These are phyloP conservation scores for Graphilbum fragrans DNA, from an alignment of 2,329 filamentous ascomycete species.

Conservation along the genomic window DNA sequence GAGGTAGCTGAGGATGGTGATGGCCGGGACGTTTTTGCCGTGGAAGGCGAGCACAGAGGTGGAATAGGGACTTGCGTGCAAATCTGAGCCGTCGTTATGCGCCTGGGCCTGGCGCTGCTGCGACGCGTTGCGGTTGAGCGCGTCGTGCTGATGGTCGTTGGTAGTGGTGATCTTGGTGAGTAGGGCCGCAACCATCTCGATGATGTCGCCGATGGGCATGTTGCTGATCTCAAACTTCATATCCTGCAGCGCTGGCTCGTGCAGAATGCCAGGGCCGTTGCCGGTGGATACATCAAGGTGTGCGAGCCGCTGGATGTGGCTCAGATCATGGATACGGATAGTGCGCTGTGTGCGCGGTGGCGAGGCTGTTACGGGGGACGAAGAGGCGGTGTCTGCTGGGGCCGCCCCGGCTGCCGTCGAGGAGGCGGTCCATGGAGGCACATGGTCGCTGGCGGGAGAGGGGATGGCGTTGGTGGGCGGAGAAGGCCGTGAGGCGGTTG, in stretches of 20 bases:
- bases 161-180: constrained; percentile 95
- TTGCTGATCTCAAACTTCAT: constrained; percentile 86
- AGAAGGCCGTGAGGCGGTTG: constrained; percentile 2
- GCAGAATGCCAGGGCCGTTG: constrained; percentile 34
- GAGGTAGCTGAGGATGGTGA: constrained; percentile 91
- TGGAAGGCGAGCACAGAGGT: constrained; percentile 83
- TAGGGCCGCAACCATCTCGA: constrained; percentile 96
- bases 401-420: constrained; percentile 2
- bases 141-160: constrained; percentile 89
- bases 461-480: constrained; percentile 16
- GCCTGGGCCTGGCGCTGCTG: constrained; percentile 40
- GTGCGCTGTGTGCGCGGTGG: constrained; percentile 32
- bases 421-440: constrained; percentile 10
- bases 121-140: constrained; percentile 61
- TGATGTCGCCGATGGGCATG: constrained; percentile 95
- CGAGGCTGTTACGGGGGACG: constrained; percentile 13
- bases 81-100: constrained; percentile 33
- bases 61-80: constrained; percentile 48
- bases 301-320: constrained; percentile 82
- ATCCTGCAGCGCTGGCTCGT: constrained; percentile 38
- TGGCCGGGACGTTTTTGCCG: constrained; percentile 94
- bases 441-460: constrained; percentile 22
- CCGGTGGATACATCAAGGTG: constrained; percentile 58
- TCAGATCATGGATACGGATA: constrained; percentile 77
- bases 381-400: constrained; percentile 8